phyloP scores from a whole-genome alignment of 2,329 filamentous ascomycete genomes.

The Colletotrichum plurivorum region DNA sequence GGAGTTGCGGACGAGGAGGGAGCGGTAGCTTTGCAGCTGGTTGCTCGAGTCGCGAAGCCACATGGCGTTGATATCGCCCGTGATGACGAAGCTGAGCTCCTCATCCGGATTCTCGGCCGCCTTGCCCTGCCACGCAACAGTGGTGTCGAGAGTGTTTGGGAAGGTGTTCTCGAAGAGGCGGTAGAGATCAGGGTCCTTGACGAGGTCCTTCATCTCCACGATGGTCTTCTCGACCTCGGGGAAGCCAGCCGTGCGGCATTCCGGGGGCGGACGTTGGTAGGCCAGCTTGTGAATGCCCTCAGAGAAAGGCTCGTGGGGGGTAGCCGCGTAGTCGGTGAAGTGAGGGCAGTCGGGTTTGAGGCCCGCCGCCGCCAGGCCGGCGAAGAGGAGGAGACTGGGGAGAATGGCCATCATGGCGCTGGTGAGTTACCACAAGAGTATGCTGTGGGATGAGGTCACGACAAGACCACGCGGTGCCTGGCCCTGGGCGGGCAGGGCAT shows the following conservation, averaged over 20 bases:
- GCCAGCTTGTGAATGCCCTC: conserved; percentile 82
- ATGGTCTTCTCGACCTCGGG: conserved; percentile 84
- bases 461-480: conserved; percentile 9
- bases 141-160: conserved; percentile 83
- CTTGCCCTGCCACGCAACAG: conserved; percentile 77
- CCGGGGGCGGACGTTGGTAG: conserved; percentile 81
- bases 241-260: conserved; percentile 87
- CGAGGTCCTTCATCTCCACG: conserved; percentile 74
- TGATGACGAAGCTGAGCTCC: conserved; percentile 80
- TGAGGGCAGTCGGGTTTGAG: conserved; percentile 50
- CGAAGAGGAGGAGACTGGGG: conserved; percentile 9
- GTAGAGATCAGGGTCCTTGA: conserved; percentile 83
- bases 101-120: conserved; percentile 70
- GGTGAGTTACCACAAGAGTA: neutral
- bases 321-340: conserved; percentile 51
- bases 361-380: conserved; percentile 39
- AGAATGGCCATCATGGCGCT: conserved; percentile 9
- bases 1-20: conserved; percentile 69
- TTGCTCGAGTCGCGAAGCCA: conserved; percentile 93
- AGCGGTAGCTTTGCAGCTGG: conserved; percentile 81
- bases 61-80: conserved; percentile 91
- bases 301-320: conserved; percentile 78
- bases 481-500: conserved; percentile 22
- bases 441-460: conserved; percentile 14
- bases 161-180: conserved; percentile 80